phyloP scores from a whole-genome alignment of 345 rosid species.

The Zanthoxylum bungeanum region DNA sequence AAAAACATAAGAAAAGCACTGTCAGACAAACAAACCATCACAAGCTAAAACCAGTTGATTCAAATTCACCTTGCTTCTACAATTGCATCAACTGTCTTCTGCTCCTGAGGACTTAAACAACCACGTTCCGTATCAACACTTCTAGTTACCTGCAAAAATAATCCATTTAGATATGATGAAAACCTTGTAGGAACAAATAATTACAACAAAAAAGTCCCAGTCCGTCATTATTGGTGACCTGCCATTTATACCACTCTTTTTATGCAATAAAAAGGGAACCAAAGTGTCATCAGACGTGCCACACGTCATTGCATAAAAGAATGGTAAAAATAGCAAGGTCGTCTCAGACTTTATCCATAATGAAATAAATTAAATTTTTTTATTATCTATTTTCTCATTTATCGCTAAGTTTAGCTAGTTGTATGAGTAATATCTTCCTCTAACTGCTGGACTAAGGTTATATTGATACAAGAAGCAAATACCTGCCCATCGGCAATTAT shows the following conservation, averaged over 20 bases:
- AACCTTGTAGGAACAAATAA: background rate
- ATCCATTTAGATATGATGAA: background rate
- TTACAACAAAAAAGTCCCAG: background rate
- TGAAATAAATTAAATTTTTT: background rate
- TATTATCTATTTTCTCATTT: background rate
- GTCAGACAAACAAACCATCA: constrained; percentile 4
- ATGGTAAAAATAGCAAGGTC: background rate
- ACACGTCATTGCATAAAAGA: background rate
- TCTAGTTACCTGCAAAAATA: constrained; percentile 73
- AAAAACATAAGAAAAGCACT: constrained; percentile 16
- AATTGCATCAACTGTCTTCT: constrained; percentile 87
- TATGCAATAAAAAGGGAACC: background rate
- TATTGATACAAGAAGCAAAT: constrained; percentile 2
- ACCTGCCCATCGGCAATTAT: constrained; percentile 99
- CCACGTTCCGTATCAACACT: constrained; percentile 75
- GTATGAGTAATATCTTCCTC: background rate
- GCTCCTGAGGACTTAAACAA: constrained; percentile 85
- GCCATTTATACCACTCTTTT: constrained; percentile 1
- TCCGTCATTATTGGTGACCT: background rate
- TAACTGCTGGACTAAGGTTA: background rate
- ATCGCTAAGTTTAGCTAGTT: background rate
- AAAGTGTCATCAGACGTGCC: background rate
- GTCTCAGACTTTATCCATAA: background rate
- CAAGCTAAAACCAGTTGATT: constrained; percentile 8
- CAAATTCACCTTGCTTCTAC: constrained; percentile 77